Conservation (phyloP, 2,329 filamentous ascomycete species). For the Nakataea oryzae region DNA sequence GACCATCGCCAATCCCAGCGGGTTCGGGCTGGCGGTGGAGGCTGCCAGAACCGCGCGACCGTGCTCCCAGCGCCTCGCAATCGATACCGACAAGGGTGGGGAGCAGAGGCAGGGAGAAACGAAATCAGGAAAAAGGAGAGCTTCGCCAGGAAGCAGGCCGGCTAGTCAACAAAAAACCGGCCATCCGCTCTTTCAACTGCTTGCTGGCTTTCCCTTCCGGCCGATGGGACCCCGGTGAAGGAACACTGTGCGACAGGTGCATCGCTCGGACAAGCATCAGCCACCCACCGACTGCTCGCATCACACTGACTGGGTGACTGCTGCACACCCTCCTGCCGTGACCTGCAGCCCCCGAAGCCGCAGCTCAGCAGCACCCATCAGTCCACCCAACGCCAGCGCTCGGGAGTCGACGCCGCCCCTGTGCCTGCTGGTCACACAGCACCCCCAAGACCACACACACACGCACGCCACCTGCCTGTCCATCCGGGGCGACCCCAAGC, state of each 20-base stretch:
- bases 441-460: too few relatives aligned
- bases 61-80: neutral
- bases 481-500: neutral
- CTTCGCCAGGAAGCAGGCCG: neutral
- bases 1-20: neutral
- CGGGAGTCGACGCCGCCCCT: neutral
- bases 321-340: too few relatives aligned
- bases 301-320: neutral
- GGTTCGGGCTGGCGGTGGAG: too few relatives aligned
- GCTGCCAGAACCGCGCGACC: neutral
- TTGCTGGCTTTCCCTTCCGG: neutral
- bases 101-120: neutral
- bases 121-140: neutral
- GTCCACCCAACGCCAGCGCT: too few relatives aligned
- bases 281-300: neutral
- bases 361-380: too few relatives aligned
- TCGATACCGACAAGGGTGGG: neutral
- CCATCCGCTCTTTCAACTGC: neutral
- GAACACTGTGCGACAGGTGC: neutral
- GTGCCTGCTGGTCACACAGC: neutral
- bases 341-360: neutral
- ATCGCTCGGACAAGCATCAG: neutral
- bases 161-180: neutral
- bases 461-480: neutral
- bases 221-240: neutral